Conservation (phyloP, 2,329 filamentous ascomycete genomes). For the Hypoxylon sp. region DNA sequence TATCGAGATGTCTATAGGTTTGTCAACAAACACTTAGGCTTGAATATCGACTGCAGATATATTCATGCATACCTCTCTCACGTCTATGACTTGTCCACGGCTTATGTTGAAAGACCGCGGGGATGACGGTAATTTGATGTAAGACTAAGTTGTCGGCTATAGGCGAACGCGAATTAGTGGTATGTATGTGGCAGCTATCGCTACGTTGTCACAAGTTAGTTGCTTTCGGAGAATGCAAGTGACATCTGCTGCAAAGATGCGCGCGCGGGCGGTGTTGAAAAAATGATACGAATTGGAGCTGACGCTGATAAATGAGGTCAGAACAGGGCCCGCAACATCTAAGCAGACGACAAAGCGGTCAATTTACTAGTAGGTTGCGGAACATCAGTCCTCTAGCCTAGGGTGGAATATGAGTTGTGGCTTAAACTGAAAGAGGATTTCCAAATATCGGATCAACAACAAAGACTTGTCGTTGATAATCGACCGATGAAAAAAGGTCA, state of each 20-base stretch:
- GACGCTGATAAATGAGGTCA: neutral
- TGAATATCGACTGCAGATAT: neutral
- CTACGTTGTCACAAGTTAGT: neutral
- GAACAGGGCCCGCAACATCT: neutral
- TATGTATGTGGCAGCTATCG: neutral
- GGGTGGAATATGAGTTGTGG: constrained; percentile 15
- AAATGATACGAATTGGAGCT: constrained; percentile 9
- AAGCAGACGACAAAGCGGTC: constrained; percentile 7
- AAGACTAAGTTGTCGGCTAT: neutral
- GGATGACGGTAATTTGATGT: neutral
- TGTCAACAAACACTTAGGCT: neutral
- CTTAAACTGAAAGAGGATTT: constrained; percentile 11
- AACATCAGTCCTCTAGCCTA: neutral
- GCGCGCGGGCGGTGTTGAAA: constrained; percentile 9
- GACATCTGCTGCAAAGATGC: constrained; percentile 22
- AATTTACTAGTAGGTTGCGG: neutral
- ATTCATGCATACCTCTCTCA: constrained; percentile 2
- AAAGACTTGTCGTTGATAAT: constrained; percentile 33
- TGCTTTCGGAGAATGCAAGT: constrained; percentile 1
- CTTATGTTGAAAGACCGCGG: neutral
- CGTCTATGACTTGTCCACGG: neutral
- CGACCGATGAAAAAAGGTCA: constrained; percentile 31
- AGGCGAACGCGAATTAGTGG: neutral
- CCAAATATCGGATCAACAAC: constrained; percentile 26
- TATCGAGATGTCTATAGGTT: neutral